Conservation (phyloP, 2,329 filamentous ascomycete species). For the Botrytis porri region DNA sequence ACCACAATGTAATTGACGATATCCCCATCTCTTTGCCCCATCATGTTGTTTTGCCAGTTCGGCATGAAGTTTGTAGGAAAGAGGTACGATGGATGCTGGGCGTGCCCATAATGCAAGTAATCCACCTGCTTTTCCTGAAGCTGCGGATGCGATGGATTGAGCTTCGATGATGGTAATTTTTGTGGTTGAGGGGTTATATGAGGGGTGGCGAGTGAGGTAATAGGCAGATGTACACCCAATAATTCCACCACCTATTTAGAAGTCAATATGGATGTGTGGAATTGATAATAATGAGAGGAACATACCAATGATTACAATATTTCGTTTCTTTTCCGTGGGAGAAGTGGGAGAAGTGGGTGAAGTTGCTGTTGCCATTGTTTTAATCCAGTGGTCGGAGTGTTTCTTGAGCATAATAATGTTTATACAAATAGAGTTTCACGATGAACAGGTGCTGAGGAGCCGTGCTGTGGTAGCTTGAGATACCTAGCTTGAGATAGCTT, state of each 20-base stretch:
- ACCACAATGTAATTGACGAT: conserved; percentile 75
- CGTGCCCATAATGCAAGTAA: conserved; percentile 91
- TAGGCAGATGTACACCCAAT: conserved; percentile 92
- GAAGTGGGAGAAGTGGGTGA: neutral
- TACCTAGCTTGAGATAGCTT: too few species aligned
- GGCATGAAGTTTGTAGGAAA: conserved; percentile 80
- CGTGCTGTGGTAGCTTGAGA: neutral
- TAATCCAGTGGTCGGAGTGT: neutral
- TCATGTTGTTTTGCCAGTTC: conserved; percentile 81
- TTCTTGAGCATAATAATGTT: neutral
- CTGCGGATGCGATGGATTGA: conserved; percentile 78
- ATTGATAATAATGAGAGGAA: conserved; percentile 47
- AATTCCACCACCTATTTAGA: conserved; percentile 66
- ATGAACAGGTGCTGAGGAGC: neutral
- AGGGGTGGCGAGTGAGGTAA: conserved; percentile 81
- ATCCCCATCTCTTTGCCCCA: conserved; percentile 80
- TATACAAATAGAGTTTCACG: neutral
- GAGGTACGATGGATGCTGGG: conserved; percentile 74
- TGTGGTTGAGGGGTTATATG: conserved; percentile 71
- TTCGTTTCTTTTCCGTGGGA: conserved; percentile 19
- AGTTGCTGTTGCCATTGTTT: conserved; percentile 12
- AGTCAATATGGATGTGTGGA: conserved; percentile 42
- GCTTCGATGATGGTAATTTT: conserved; percentile 86
- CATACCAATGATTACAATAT: conserved; percentile 39
- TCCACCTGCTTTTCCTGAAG: conserved; percentile 92